Conservation (phyloP, 805 yeast species). For the Hanseniaspora taiwanica region DNA sequence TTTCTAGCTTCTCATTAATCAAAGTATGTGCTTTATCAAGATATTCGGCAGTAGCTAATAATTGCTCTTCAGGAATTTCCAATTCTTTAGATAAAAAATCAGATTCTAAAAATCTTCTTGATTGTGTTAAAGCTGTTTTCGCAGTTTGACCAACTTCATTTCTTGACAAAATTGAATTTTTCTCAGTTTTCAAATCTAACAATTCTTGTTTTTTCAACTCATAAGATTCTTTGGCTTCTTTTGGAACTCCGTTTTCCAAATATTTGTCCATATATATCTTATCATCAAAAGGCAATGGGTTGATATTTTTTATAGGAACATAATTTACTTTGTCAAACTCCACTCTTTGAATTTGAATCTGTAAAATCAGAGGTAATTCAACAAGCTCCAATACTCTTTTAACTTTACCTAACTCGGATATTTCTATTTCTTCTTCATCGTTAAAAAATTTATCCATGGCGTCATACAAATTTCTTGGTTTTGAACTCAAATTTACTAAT, state of each 20-base stretch:
- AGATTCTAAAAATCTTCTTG: conserved; percentile 42
- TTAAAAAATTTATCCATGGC: conserved; percentile 77
- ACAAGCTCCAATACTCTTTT: conserved; percentile 60
- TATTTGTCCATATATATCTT: conserved; percentile 79
- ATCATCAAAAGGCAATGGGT: conserved; percentile 71
- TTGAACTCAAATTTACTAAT: conserved; percentile 75
- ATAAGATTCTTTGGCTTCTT: conserved; percentile 20
- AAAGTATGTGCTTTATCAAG: conserved; percentile 34
- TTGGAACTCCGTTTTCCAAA: conserved; percentile 40
- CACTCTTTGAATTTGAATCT: conserved; percentile 88
- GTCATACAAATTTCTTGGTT: conserved; percentile 80
- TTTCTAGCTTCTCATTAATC: conserved; percentile 33
- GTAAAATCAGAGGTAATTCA: conserved; percentile 68
- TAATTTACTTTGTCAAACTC: conserved; percentile 66
- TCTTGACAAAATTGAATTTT: conserved; percentile 26
- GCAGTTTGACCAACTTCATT: conserved; percentile 39
- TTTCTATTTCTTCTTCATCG: conserved; percentile 43
- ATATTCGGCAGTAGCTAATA: conserved; percentile 8
- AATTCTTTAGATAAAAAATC: conserved; percentile 29
- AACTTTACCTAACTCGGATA: conserved; percentile 60
- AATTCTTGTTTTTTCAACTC: conserved; percentile 47
- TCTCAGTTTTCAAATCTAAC: conserved; percentile 29
- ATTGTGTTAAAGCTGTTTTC: conserved; percentile 39
- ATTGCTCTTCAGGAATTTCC: conserved; percentile 25
- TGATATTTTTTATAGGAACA: conserved; percentile 69